A percentile compares a stretch with the other conserved stretches of the same genome.
Evolutionary conservation across 345 rosid species (phyloP).

Genomic region (Brassica incana): DNA sequence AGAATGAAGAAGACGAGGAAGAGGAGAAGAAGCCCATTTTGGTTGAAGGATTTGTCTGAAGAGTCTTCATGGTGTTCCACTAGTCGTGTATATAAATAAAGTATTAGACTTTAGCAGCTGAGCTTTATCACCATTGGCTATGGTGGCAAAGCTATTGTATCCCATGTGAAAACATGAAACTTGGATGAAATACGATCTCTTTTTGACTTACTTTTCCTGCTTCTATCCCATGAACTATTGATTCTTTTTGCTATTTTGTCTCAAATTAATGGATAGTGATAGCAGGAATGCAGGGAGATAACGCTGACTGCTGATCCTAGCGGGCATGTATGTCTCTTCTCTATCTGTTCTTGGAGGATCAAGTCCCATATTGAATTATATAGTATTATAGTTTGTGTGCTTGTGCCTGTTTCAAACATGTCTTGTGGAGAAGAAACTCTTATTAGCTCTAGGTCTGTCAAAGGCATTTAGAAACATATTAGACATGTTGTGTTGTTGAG

Average conservation of each 20-base stretch:
- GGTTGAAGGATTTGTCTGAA: constrained; percentile 38
- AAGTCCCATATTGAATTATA: background rate
- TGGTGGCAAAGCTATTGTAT: constrained; percentile 20
- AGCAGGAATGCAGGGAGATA: background rate
- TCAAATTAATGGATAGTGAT: background rate
- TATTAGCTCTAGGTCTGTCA: background rate
- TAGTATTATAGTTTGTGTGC: background rate
- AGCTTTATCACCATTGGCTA: constrained; percentile 10
- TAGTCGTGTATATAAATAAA: background rate
- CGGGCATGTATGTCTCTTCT: constrained; percentile 4
- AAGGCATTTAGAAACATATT: background rate
- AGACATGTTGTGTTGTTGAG: background rate
- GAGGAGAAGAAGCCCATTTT: constrained; percentile 33
- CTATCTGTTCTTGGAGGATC: background rate
- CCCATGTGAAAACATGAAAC: background rate
- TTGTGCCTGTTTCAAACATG: constrained; percentile 1
- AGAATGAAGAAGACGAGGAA: constrained; percentile 26
- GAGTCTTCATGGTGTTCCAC: background rate
- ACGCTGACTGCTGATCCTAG: background rate
- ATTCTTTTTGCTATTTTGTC: background rate
- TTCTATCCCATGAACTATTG: background rate
- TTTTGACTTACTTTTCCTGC: background rate
- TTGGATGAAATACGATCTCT: background rate
- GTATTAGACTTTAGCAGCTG: constrained; percentile 9
- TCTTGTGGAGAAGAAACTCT: background rate